These are phyloP conservation scores for Epichloe scottii DNA, from an alignment of 2,329 filamentous ascomycete genomes.

Conservation along the genomic window DNA sequence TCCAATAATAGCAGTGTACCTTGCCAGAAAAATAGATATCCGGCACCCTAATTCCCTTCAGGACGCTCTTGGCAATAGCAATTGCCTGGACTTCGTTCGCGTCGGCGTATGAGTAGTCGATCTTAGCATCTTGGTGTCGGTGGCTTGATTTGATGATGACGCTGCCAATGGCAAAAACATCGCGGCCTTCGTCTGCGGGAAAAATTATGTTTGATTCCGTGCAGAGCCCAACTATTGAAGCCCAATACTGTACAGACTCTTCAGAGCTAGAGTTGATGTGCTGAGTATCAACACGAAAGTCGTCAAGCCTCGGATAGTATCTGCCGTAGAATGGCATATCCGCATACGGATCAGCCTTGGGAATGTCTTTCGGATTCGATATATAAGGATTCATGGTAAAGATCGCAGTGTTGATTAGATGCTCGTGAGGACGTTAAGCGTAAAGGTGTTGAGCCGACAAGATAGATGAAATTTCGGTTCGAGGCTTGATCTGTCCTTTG, in stretches of 20 bases:
- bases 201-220: conserved; percentile 12
- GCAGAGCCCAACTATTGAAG: conserved; percentile 19
- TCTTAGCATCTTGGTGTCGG: conserved; percentile 11
- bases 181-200: conserved; percentile 20
- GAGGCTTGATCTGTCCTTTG: too few species aligned
- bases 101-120: conserved; percentile 28
- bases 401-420: too few species aligned
- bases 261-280: conserved; percentile 14
- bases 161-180: conserved; percentile 28
- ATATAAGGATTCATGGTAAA: background rate
- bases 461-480: too few species aligned
- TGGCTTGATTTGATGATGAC: conserved; percentile 28
- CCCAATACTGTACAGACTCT: conserved; percentile 19
- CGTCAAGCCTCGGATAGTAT: background rate
- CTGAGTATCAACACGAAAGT: conserved; percentile 3
- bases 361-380: background rate
- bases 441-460: too few species aligned
- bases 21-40: conserved; percentile 26
- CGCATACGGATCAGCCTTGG: background rate
- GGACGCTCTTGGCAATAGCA: conserved; percentile 16
- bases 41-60: conserved; percentile 20
- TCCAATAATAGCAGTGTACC: conserved; percentile 12
- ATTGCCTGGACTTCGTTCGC: conserved; percentile 26
- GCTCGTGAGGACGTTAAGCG: too few species aligned
- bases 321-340: background rate